Conservation (phyloP, 2,329 filamentous ascomycete genomes). For the Colletotrichum eremochloae region DNA sequence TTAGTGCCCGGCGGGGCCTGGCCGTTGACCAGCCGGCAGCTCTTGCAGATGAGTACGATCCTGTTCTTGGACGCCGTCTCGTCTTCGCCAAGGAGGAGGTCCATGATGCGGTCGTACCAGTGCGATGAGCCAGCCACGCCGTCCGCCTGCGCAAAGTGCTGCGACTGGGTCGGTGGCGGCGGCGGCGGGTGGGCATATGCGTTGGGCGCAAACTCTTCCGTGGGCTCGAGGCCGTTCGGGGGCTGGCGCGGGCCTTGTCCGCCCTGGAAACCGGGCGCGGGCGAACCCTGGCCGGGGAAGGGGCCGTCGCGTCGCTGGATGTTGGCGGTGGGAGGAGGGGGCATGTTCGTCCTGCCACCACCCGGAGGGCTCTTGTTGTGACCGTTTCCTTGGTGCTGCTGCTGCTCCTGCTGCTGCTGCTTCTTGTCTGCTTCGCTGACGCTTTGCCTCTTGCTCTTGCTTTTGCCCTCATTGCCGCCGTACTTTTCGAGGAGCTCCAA, state of each 20-base stretch:
- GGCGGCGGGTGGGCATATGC: constrained; percentile 63
- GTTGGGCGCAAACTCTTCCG: constrained; percentile 81
- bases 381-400: constrained; percentile 31
- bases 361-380: constrained; percentile 44
- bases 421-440: constrained; percentile 48
- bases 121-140: constrained; percentile 57
- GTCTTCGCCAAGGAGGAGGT: constrained; percentile 93
- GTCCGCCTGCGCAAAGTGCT: constrained; percentile 38
- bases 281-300: constrained; percentile 47
- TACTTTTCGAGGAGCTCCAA: constrained; percentile 95
- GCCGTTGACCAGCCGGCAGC: constrained; percentile 91
- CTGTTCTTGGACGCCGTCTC: constrained; percentile 94
- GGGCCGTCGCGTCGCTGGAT: constrained; percentile 60
- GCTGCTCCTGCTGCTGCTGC: constrained; percentile 44
- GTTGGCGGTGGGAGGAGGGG: constrained; percentile 74
- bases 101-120: constrained; percentile 96
- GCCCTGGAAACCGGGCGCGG: constrained; percentile 43
- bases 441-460: constrained; percentile 49
- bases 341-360: constrained; percentile 60
- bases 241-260: constrained; percentile 44
- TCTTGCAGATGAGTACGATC: constrained; percentile 84
- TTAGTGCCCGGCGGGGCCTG: constrained; percentile 91
- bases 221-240: constrained; percentile 52
- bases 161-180: constrained; percentile 41
- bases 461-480: constrained; percentile 73